Evolutionary conservation across 176 grass and related monocot genomes (phyloP).

Genomic region (Oryza meyeriana): DNA sequence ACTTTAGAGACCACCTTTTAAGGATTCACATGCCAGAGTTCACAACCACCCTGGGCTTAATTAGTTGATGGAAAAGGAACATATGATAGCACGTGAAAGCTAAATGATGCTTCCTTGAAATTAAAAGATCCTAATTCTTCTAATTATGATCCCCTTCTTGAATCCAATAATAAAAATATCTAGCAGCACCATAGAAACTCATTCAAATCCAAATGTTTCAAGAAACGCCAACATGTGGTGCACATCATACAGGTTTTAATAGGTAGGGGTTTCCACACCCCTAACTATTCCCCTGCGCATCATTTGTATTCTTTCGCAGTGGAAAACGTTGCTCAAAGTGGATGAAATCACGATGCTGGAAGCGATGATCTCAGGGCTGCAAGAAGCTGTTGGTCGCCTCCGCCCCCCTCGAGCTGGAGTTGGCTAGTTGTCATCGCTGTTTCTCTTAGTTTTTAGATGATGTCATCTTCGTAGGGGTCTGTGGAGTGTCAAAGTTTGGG

Average conservation of each 20-base stretch:
- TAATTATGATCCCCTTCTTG: neutral
- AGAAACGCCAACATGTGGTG: neutral
- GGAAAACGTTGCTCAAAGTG: too few species aligned
- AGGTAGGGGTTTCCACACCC: too few species aligned
- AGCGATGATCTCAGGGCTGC: too few species aligned
- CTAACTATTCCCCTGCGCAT: too few species aligned
- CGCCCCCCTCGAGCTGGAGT: too few species aligned
- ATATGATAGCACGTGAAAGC: neutral
- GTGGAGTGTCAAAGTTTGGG: too few species aligned
- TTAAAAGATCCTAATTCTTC: slow-evolving; percentile 17
- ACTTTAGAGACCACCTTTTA: neutral
- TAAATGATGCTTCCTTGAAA: neutral
- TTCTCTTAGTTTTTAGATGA: too few species aligned
- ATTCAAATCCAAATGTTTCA: neutral
- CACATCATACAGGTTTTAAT: neutral
- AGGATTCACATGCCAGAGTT: slow-evolving; percentile 9
- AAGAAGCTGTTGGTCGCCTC: too few species aligned
- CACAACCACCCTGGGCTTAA: slow-evolving; percentile 21
- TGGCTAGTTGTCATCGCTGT: too few species aligned
- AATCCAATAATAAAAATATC: neutral
- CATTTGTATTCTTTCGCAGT: neutral
- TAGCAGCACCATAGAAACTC: neutral
- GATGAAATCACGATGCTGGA: too few species aligned
- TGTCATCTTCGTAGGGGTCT: too few species aligned
- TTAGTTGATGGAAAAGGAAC: slow-evolving; percentile 17